Evolutionary conservation across 2,329 filamentous ascomycete genomes (phyloP).

Genomic region (Exophiala sp.): DNA sequence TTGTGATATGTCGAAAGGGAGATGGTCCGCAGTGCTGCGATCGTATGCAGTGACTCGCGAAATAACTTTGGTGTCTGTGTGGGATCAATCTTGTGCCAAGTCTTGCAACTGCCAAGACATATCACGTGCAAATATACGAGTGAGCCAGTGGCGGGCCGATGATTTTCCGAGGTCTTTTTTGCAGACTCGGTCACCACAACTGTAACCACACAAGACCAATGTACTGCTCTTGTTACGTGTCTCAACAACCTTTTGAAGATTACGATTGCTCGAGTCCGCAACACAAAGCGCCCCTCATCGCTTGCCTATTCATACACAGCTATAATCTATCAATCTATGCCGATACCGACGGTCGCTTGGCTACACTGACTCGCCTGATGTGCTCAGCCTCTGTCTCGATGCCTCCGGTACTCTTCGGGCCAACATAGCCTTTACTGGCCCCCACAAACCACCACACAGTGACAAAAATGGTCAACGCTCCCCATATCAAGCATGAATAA

Average conservation of each 20-base stretch:
- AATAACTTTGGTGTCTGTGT: constrained; percentile 6
- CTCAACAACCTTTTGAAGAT: too few species aligned
- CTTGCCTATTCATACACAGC: too few species aligned
- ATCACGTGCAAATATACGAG: constrained; percentile 8
- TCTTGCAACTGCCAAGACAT: constrained; percentile 12
- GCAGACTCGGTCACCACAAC: too few species aligned
- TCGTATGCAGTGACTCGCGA: constrained; percentile 1
- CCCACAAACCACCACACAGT: constrained; percentile 40
- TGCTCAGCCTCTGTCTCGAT: constrained; percentile 12
- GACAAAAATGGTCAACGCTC: constrained; percentile 48
- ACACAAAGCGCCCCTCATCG: too few species aligned
- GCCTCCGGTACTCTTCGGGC: constrained; percentile 14
- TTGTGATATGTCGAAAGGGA: constrained; percentile 7
- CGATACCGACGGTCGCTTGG: constrained; percentile 13
- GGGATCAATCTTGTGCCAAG: constrained; percentile 13
- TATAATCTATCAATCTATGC: neutral
- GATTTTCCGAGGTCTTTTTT: too few species aligned
- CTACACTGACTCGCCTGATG: constrained; percentile 15
- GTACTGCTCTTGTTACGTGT: too few species aligned
- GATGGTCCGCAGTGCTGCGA: constrained; percentile 3
- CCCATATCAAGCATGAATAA: constrained; percentile 49
- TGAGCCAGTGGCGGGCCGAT: too few species aligned
- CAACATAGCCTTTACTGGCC: constrained; percentile 13
- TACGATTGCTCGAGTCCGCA: too few species aligned
- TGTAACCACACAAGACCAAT: too few species aligned